A percentile compares a stretch with the other conserved stretches of the same genome.
phyloP scores from a whole-genome alignment of 2,329 filamentous ascomycete species.

The Pseudofabraea citricarpa region DNA sequence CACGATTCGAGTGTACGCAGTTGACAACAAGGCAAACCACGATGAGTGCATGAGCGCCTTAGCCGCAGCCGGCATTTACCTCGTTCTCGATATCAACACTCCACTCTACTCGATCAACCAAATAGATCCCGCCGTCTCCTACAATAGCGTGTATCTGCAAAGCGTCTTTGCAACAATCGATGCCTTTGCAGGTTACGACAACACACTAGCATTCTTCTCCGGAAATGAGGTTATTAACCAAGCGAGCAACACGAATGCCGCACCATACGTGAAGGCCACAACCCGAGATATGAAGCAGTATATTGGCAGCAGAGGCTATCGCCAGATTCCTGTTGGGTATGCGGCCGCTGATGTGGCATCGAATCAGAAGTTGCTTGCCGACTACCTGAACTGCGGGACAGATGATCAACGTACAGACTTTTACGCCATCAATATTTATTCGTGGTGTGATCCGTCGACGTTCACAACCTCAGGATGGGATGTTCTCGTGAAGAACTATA shows the following conservation, averaged over 20 bases:
- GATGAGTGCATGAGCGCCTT: constrained; percentile 63
- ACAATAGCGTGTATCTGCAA: constrained; percentile 67
- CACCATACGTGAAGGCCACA: constrained; percentile 54
- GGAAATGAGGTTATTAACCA: constrained; percentile 58
- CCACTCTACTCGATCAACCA: constrained; percentile 67
- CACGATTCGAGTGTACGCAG: constrained; percentile 65
- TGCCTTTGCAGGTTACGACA: constrained; percentile 60
- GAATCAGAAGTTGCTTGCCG: constrained; percentile 63
- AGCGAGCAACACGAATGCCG: constrained; percentile 41
- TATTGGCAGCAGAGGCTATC: constrained; percentile 41
- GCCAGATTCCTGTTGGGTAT: constrained; percentile 52
- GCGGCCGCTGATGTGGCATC: constrained; percentile 62
- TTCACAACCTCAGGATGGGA: constrained; percentile 61
- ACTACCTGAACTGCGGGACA: constrained; percentile 70
- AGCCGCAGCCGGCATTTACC: constrained; percentile 67
- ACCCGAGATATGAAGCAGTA: constrained; percentile 53
- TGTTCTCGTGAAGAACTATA: constrained; percentile 64
- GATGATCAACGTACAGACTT: constrained; percentile 63
- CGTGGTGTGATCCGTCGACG: constrained; percentile 57
- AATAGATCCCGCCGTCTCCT: constrained; percentile 51
- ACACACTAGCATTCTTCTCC: constrained; percentile 61
- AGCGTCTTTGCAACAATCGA: constrained; percentile 68
- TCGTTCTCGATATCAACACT: constrained; percentile 70
- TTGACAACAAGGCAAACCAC: constrained; percentile 63
- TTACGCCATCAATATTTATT: constrained; percentile 64